Evolutionary conservation across 345 rosid species (phyloP), one percentile per base, ranked within the genome.

Genomic region (Moricandia arvensis): DNA sequence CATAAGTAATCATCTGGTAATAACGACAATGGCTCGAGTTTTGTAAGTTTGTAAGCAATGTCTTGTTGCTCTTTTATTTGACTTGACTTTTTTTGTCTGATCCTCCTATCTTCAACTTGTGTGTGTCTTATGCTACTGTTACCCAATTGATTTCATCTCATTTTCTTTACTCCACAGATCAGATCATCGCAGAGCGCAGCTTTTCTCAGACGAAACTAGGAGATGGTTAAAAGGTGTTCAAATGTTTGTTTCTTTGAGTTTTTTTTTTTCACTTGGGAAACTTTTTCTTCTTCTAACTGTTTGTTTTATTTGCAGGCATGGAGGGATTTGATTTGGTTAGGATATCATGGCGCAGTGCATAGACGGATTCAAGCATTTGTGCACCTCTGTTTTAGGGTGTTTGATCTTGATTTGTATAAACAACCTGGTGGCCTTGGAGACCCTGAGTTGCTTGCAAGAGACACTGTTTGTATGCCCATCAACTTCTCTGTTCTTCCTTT

Each of bases 381-480:
- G 82, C 83, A 69, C 91, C 76, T 87, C 89, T 82, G 51, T 94
- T 17, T 72, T 90, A 73, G 84, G 78, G 78, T 94, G 95, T 74
- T 90, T 74, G 97, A 89, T 83, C 83, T 90, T 75, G 97, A 90
- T 81, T 70, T 89, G 66, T 86, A 85, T 76, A 88, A 86, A 59
- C 33, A 82, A 64, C 62, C 96, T 41, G 86, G 90, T 72, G 96
- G 98, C 72, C 96, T 87, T 61, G 90, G 85, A 34, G 97, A 94
- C 79, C 97, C 97, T 51, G 98, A 91, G 81, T 69, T 87, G 69
- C 97, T 94, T 70, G 96, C 98, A 0, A 87, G 97, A 85, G 98
- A 91, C 83, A 93, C 98, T 1, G 98, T 91, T 73, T 93, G 98
- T 93, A 88, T 68, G 98, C 59, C 89, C 60, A 30, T 72, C 69